Evolutionary conservation across 306 rosid genomes (phyloP), one percentile per base, ranked within the genome.

Genomic region (Trifolium dubium): DNA sequence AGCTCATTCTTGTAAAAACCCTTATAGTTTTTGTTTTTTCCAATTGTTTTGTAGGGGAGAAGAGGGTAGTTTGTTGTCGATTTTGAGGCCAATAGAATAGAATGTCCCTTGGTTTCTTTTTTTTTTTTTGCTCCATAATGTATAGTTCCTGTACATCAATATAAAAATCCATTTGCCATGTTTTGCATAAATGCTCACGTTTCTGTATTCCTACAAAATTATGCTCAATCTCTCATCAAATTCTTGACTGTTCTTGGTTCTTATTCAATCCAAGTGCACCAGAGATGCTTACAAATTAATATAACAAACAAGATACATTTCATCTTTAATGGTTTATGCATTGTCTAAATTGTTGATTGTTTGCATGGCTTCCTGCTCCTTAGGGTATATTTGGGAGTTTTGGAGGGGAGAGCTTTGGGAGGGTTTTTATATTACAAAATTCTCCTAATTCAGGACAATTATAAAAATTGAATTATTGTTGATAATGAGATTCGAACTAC

Each of bases 61-160:
- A 67, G 82, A 76, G 65, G 55, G 67, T 51, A 67, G 68, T 67
- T 69, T 43, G 64, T 54, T 80, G 64, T 73, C 56, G 59, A 61
- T 80, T 80, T 77, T 80, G 78, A 77, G 84, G 82, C 50, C 69
- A 55, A 64, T 75, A 83, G 82, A 30, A 64, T 71, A 80, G 80
- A 55, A 72, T 77, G 71, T 30, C 23, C 77, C 72, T 83, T 76
- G 51, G 14, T 76, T 68, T 64, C 50, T 46, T 8, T 15, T 29
- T 53, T 7, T 7, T 10, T 49, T 6, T 32, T 2, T 29, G 4
- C 55, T 49, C 61, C 46, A 47, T 37, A 67, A 65, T 84, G 87
- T 84, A 84, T 63, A 80, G 85, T 76, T 73, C 76, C 1, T 84
- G 83, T 80, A 77, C 78, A 84, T 77, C 72, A 72, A n/a, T 64